A percentile compares a stretch with the other conserved stretches of the same genome.
Conservation (phyloP, 116 monocot genomes). For the Trichopus zeylanicus region DNA sequence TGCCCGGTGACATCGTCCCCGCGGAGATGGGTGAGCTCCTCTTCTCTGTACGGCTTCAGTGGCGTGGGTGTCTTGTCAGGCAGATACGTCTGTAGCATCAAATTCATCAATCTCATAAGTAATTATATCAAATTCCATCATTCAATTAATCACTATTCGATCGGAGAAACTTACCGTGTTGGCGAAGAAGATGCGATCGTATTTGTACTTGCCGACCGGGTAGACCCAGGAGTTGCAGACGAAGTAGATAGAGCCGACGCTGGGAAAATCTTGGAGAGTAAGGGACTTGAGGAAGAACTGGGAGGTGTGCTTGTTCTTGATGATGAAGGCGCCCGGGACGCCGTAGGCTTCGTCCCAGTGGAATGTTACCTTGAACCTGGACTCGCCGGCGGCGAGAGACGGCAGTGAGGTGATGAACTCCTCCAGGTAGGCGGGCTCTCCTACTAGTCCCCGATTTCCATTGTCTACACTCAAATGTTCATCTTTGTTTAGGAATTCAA, state of each 20-base stretch:
- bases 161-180: conserved; percentile 21
- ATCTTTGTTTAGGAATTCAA: not conserved
- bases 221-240: conserved; percentile 79
- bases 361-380: conserved; percentile 24
- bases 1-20: conserved; percentile 33
- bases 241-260: conserved; percentile 30
- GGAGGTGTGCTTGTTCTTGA: conserved; percentile 40
- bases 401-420: conserved; percentile 12
- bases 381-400: conserved; percentile 19
- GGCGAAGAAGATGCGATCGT: conserved; percentile 53
- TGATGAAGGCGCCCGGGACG: conserved; percentile 45
- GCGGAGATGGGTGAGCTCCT: conserved; percentile 38
- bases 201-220: conserved; percentile 19
- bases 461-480: conserved; percentile 9
- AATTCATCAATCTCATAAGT: not conserved
- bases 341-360: conserved; percentile 32
- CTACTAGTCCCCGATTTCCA: conserved; percentile 23
- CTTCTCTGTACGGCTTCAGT: conserved; percentile 29
- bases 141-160: not conserved
- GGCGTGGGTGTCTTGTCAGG: conserved; percentile 37
- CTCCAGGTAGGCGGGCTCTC: conserved; percentile 24
- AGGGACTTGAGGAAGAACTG: conserved; percentile 60
- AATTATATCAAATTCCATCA: not conserved
- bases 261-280: conserved; percentile 33
- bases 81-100: conserved; percentile 37